Conservation (phyloP, 371 early-diverging fungal genomes). For the Syncephalastrum racemosum region DNA sequence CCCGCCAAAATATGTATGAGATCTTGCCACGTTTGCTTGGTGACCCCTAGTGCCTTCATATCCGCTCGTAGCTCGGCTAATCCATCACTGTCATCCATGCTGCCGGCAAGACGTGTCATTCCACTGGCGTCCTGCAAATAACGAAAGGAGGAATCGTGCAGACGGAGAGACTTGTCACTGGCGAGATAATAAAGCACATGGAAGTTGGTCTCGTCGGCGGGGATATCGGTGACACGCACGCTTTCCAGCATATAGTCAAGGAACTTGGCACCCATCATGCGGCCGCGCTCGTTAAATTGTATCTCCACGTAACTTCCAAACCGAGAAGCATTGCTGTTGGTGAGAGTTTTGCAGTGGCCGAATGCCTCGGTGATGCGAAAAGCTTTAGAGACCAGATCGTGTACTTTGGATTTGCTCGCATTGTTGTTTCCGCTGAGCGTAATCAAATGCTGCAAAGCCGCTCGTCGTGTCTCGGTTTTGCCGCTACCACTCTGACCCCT, state of each 20-base stretch:
- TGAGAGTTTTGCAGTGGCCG: constrained; percentile 75
- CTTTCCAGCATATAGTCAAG: constrained; percentile 89
- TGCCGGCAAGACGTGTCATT: constrained; percentile 1
- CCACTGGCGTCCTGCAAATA: constrained; percentile 12
- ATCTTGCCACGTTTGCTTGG: constrained; percentile 68
- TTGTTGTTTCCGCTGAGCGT: constrained; percentile 64
- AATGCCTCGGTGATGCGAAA: constrained; percentile 71
- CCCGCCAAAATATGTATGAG: constrained; percentile 84
- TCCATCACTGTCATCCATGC: constrained; percentile 6
- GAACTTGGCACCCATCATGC: constrained; percentile 83
- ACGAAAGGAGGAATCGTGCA: constrained; percentile 11
- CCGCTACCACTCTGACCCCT: constrained; percentile 86
- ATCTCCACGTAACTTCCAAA: constrained; percentile 87
- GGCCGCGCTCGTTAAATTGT: constrained; percentile 87
- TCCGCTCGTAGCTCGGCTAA: constrained; percentile 59
- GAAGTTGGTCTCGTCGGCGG: constrained; percentile 80
- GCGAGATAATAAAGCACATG: constrained; percentile 90
- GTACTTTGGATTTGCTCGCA: constrained; percentile 73
- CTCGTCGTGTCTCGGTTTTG: constrained; percentile 70
- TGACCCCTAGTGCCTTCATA: constrained; percentile 80
- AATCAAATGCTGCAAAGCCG: constrained; percentile 63
- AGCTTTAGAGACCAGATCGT: constrained; percentile 71
- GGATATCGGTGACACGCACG: constrained; percentile 58
- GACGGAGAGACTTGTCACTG: constrained; percentile 48
- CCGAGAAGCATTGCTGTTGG: constrained; percentile 81